phyloP scores from a whole-genome alignment of 2,329 filamentous ascomycete species.

The Botrytis fabae region DNA sequence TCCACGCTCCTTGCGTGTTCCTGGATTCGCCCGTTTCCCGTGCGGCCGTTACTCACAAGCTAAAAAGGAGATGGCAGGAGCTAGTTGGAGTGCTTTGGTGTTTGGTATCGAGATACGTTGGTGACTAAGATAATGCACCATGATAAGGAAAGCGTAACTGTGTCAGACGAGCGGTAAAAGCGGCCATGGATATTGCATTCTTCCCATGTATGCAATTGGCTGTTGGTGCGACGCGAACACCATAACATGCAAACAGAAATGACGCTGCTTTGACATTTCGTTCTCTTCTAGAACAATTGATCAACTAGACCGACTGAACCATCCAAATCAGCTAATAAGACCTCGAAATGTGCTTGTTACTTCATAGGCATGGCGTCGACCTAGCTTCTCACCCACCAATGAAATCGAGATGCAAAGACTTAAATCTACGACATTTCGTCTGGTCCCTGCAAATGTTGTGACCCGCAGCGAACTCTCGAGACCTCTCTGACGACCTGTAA shows the following conservation, averaged over 20 bases:
- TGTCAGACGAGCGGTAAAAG: neutral
- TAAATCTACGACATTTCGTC: neutral
- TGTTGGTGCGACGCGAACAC: too few species aligned
- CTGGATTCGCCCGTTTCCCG: neutral
- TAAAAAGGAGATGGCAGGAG: constrained; percentile 4
- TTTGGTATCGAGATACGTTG: neutral
- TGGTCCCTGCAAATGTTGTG: neutral
- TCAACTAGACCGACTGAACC: neutral
- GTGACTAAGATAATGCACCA: neutral
- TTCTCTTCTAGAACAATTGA: neutral
- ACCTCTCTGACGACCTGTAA: neutral
- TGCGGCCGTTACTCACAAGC: neutral
- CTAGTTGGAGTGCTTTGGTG: neutral
- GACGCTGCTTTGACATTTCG: neutral
- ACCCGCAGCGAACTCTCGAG: neutral
- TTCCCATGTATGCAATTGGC: neutral
- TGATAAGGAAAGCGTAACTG: neutral
- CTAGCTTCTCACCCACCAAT: neutral
- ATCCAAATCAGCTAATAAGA: neutral
- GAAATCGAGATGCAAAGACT: neutral
- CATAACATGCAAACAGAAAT: neutral
- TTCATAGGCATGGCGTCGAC: neutral
- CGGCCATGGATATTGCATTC: neutral
- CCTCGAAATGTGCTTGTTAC: neutral
- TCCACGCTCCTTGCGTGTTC: neutral